phyloP scores from a whole-genome alignment of 306 rosid species.

The Carpinus viminea region DNA sequence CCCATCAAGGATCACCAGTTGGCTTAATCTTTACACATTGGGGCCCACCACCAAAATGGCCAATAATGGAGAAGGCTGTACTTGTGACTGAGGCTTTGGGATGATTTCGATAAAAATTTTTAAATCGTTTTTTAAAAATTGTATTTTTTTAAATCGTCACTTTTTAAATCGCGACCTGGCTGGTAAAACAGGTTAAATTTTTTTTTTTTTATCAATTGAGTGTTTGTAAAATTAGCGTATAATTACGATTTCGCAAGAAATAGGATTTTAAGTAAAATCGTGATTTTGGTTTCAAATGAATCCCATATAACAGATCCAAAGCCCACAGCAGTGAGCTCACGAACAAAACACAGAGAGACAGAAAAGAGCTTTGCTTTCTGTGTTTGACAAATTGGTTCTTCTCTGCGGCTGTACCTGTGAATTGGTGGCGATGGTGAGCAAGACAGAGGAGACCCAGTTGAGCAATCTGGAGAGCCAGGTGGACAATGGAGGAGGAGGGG shows the following conservation, averaged over 20 bases:
- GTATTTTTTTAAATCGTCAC: too few relatives aligned
- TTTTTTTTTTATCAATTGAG: too few relatives aligned
- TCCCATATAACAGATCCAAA: not conserved
- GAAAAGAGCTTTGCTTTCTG: not conserved
- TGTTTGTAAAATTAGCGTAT: too few relatives aligned
- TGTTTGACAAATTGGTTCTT: too few relatives aligned
- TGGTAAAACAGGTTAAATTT: too few relatives aligned
- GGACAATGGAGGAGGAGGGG: conserved; percentile 99
- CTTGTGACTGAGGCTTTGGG: not conserved
- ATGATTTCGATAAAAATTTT: too few relatives aligned
- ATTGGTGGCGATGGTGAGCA: conserved; percentile 74
- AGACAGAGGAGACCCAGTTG: conserved; percentile 72
- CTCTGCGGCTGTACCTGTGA: conserved; percentile 8
- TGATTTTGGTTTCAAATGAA: too few relatives aligned
- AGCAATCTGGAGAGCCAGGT: conserved; percentile 84
- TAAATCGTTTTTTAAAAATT: too few relatives aligned
- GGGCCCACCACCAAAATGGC: not conserved
- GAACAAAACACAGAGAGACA: not conserved
- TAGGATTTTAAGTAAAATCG: too few relatives aligned
- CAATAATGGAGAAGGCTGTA: not conserved
- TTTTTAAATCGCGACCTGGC: too few relatives aligned
- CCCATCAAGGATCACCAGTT: not conserved
- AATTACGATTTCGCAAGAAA: too few relatives aligned
- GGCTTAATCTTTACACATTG: not conserved
- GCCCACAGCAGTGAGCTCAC: not conserved